Evolutionary conservation across 805 yeast species (phyloP).

Genomic region (Sungouiozyma ichnusensis): DNA sequence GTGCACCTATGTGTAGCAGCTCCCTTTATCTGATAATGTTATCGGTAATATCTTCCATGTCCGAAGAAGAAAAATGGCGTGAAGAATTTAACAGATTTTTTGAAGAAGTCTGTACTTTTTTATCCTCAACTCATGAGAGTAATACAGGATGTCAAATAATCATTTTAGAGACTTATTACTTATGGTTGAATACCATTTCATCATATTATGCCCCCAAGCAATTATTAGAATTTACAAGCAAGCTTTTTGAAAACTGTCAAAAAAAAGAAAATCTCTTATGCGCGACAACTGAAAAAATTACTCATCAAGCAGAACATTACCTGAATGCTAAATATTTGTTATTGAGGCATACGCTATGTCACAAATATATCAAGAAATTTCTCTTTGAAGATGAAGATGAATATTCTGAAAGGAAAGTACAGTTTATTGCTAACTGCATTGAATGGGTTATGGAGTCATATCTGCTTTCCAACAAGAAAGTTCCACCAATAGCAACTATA

Average conservation of each 20-base stretch:
- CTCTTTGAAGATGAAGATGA: constrained; percentile 9
- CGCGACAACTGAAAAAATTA: constrained; percentile 5
- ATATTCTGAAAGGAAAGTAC: constrained; percentile 12
- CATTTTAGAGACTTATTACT: constrained; percentile 49
- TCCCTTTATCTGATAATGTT: constrained; percentile 41
- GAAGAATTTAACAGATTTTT: constrained; percentile 22
- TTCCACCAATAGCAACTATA: constrained; percentile 40
- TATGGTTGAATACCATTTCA: constrained; percentile 37
- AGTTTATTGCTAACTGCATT: constrained; percentile 38
- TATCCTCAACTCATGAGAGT: constrained; percentile 36
- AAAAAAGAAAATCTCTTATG: constrained; percentile 11
- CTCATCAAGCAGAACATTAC: constrained; percentile 35
- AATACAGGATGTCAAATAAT: constrained; percentile 54
- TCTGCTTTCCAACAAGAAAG: constrained; percentile 34
- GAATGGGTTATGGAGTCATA: constrained; percentile 52
- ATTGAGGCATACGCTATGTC: constrained; percentile 42
- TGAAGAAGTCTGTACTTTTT: constrained; percentile 33
- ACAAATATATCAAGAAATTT: constrained; percentile 20
- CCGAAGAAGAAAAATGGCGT: constrained; percentile 17
- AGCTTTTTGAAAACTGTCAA: constrained; percentile 15
- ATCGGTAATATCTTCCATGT: constrained; percentile 24
- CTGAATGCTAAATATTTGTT: constrained; percentile 52
- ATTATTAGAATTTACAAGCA: constrained; percentile 11
- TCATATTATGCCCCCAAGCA: constrained; percentile 9
- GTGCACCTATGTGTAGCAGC: constrained; percentile 30